Conservation (phyloP, 768 basidiomycete genomes). For the Hericium coralloides region DNA sequence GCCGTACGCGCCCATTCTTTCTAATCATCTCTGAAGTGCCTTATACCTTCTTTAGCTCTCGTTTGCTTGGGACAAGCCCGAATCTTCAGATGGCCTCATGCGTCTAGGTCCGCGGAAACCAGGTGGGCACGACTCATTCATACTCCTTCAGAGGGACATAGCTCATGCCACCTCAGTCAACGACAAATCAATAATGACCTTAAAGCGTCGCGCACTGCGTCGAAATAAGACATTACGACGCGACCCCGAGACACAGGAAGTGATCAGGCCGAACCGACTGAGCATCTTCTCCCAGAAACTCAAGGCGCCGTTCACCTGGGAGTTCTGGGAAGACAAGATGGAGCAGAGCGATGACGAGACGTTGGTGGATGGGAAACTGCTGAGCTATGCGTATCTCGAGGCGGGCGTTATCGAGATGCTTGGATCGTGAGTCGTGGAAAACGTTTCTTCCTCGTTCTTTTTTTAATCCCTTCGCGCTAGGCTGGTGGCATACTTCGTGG, state of each 20-base stretch:
- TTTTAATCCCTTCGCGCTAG: too few species aligned
- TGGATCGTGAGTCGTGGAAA: conserved; percentile 38
- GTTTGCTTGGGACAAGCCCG: conserved; percentile 67
- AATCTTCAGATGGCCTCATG: conserved; percentile 59
- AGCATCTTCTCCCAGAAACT: conserved; percentile 30
- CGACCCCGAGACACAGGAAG: conserved; percentile 43
- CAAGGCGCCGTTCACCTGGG: conserved; percentile 44
- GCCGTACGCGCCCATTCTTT: conserved; percentile 35
- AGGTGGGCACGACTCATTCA: conserved; percentile 25
- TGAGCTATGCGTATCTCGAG: conserved; percentile 62
- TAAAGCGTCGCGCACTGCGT: conserved; percentile 49
- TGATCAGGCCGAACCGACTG: conserved; percentile 33
- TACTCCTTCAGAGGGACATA: not conserved
- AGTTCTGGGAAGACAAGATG: conserved; percentile 50
- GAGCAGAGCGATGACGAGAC: conserved; percentile 47
- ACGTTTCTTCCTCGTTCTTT: not conserved
- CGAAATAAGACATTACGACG: conserved; percentile 44
- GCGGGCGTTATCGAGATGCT: conserved; percentile 53
- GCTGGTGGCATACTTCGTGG: conserved; percentile 55
- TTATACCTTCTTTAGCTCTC: conserved; percentile 34
- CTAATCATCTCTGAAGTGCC: not conserved
- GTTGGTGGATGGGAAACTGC: conserved; percentile 50
- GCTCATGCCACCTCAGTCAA: conserved; percentile 32
- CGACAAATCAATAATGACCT: conserved; percentile 39
- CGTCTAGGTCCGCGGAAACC: conserved; percentile 58